These are phyloP conservation scores for Avena sativa DNA, from an alignment of 176 grass and related monocot species.

Conservation along the genomic window DNA sequence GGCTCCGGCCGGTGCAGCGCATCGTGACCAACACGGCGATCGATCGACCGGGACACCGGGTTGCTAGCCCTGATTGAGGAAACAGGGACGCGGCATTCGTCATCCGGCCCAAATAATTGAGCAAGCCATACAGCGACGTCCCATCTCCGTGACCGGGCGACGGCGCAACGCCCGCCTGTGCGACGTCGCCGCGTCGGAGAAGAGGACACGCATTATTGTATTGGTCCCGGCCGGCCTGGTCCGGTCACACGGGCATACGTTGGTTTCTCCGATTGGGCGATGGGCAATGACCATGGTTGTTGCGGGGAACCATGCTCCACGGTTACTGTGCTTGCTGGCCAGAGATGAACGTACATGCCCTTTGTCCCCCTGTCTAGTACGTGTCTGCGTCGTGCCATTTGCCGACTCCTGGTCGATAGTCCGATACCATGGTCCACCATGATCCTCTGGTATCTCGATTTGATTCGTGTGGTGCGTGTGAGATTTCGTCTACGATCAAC, in stretches of 20 bases:
- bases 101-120: slow-evolving; percentile 29
- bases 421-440: no score
- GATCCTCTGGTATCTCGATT: no score
- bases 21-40: not conserved
- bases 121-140: not conserved
- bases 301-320: not conserved
- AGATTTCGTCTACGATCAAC: no score
- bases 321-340: not conserved
- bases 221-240: not conserved
- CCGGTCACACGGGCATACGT: not conserved
- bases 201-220: not conserved
- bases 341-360: not conserved
- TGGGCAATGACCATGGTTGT: not conserved
- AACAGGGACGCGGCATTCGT: not conserved
- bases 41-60: not conserved
- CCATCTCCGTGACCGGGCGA: not conserved
- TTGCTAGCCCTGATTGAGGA: no score
- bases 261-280: not conserved
- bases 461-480: no score
- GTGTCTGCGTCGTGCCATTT: not conserved
- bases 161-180: not conserved
- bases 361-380: not conserved
- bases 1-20: not conserved
- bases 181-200: not conserved
- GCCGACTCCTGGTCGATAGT: no score